Evolutionary conservation across 306 rosid species (phyloP), one percentile per base, ranked within the genome.

Genomic region (Ormosia emarginata): DNA sequence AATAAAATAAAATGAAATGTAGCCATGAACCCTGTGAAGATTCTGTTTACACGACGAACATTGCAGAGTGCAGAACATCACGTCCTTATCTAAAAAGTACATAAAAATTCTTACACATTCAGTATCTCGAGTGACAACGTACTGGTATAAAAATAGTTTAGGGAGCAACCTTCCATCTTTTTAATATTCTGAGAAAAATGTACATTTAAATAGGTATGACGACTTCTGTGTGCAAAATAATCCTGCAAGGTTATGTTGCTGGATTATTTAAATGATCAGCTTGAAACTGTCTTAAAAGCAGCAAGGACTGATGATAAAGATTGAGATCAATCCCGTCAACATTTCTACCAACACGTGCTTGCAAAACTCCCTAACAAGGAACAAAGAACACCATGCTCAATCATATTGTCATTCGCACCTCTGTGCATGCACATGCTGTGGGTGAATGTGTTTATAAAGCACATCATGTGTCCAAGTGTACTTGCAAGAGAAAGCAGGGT

Each of bases 301-400:
- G 93, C 81, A 93, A 44, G 41, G 97, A 87, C 62, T 90, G 98
- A 83, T 90, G 87, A 77, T 92, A 94, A 53, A 95, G 94, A 82
- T 87, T 82, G 83, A 95, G 91, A 87, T 93, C 94, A 29, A 95
- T 93, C 69, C 98, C 98, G 32, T 93, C 94, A 17, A 95, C 92
- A 2, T 89, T 95, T 87, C 99, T 85, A 24, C 97, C 94, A 8
- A 91, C 91, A 24, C 94, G 93, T n/a, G 97, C 96, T 79, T 87
- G 90, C 85, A 94, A 84, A 81, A 86, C 82, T 47, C 89, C 96
- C 99, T 93, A 82, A 67, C 77, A 87, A 61, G 52, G 32, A 81
- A 56, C 81, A 84, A 75, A 71, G 62, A 61, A 39, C 66, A 66
- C 17, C 2, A 29, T 67, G 70, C 33, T 79, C 67, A 79, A 53